Percentiles rank a stretch among this genome's conserved stretches.
Evolutionary conservation across 345 rosid genomes (phyloP).

Genomic region (Syzygium aqueum): DNA sequence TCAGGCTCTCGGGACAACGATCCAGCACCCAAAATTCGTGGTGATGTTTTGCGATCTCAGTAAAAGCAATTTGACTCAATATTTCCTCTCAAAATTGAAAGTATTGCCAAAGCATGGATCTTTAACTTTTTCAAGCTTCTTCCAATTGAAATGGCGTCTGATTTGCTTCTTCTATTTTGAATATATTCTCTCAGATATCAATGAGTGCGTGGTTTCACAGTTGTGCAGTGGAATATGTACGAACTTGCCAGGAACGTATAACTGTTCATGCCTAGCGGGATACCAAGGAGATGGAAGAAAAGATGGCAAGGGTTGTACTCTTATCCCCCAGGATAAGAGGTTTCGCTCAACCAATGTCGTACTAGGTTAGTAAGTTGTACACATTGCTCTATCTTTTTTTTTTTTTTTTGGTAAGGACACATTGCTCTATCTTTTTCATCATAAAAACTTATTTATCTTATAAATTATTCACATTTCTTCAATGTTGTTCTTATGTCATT

Average conservation of each 20-base stretch:
- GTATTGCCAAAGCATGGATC: background rate
- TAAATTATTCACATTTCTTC: background rate
- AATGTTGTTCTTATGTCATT: background rate
- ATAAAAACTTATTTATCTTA: background rate
- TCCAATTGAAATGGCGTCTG: background rate
- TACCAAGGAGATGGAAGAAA: slow-evolving; percentile 15
- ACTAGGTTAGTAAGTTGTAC: background rate
- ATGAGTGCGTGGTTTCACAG: slow-evolving; percentile 7
- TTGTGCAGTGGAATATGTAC: background rate
- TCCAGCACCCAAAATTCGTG: background rate
- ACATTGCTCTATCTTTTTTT: background rate
- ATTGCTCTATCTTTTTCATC: background rate
- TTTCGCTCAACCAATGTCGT: background rate
- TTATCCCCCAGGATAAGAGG: background rate
- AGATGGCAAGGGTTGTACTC: background rate
- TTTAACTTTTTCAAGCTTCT: background rate
- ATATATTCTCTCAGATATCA: background rate
- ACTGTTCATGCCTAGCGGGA: slow-evolving; percentile 20
- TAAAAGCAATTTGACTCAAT: background rate
- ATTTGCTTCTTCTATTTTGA: background rate
- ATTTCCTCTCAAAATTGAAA: background rate
- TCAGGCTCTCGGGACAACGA: background rate
- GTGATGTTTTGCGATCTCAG: background rate
- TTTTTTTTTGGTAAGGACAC: too few species aligned
- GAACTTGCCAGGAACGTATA: slow-evolving; percentile 7